phyloP scores from a whole-genome alignment of 2,329 filamentous ascomycete species.

The Penicillium sp. region DNA sequence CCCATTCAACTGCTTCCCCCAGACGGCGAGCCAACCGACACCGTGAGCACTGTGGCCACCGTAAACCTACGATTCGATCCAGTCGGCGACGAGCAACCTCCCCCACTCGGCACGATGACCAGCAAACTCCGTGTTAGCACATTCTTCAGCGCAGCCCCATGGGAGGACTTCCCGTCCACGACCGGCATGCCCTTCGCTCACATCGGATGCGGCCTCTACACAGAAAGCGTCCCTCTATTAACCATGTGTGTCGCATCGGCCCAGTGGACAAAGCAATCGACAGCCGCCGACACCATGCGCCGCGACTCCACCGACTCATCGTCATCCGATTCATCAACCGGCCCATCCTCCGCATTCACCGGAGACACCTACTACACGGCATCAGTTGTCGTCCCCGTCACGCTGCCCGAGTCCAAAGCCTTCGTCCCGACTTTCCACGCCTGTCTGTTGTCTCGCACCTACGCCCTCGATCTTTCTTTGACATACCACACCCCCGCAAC shows the following conservation, averaged over 20 bases:
- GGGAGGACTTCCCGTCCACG: slow-evolving; percentile 50
- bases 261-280: slow-evolving; percentile 53
- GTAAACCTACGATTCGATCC: slow-evolving; percentile 63
- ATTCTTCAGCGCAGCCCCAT: slow-evolving; percentile 54
- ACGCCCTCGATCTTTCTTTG: slow-evolving; percentile 60
- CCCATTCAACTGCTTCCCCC: slow-evolving; percentile 51
- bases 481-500: slow-evolving; percentile 52
- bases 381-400: slow-evolving; percentile 61
- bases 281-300: slow-evolving; percentile 30
- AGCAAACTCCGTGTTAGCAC: slow-evolving; percentile 59
- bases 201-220: slow-evolving; percentile 51
- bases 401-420: slow-evolving; percentile 58
- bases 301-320: slow-evolving; percentile 35
- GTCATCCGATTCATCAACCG: slow-evolving; percentile 32
- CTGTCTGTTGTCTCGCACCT: slow-evolving; percentile 64
- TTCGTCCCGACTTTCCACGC: slow-evolving; percentile 69
- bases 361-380: slow-evolving; percentile 58
- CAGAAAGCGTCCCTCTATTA: slow-evolving; percentile 53
- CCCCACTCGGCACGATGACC: slow-evolving; percentile 51
- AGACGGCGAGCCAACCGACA: slow-evolving; percentile 34
- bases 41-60: slow-evolving; percentile 55
- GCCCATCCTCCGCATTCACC: slow-evolving; percentile 20
- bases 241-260: slow-evolving; percentile 57
- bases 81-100: slow-evolving; percentile 50
- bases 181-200: slow-evolving; percentile 40